Base-by-base conservation (phyloP, 306 rosid genomes). In the Crotalaria pallida region DNA sequence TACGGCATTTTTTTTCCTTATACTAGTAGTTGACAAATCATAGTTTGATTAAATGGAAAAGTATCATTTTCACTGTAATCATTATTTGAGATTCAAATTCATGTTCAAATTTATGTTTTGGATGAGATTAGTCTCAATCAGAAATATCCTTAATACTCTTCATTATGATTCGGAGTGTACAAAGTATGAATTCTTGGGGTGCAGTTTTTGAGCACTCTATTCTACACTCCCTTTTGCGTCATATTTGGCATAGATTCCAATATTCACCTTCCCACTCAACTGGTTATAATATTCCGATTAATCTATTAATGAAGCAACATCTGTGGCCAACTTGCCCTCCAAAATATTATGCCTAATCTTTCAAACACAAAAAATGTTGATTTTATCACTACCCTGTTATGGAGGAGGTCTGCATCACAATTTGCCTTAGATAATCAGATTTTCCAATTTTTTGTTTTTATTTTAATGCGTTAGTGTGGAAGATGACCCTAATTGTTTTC, bases 281-380 rank as follows among this genome's bases (percentile, higher is more conserved):
- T 38, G 3, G 13, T 38, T 10, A 38, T 38, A 38, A 38, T 38
- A 38, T 38, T 38, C 40, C 34, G 12, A 71, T 47, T 65, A 12
- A 26, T 50, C 12, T 69, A 55, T 33, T 50, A 64, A 19, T 15
- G 65, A 38, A 76, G 15, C 7, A 73, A 44, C 22, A 58, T 36
- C 41, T 34, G 44, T 53, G 29, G 82, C 85, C 89, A 82, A 82
- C 82, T 62, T 65, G 69, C 75, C 58, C 84, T 70, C 58, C 77
- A 63, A 74, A 26, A 57, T n/a, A 40, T 13, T 13, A 29, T 8
- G 17, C 65, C 76, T 61, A 81, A 22, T 71, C 57, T 48, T 66
- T 76, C 64, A 70, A 58, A 64, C 71, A 73, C 63, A 53, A 73
- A 76, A 45, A 53, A 19, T 73, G 64, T 73, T 77, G 67, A 58